phyloP scores from a whole-genome alignment of 306 rosid genomes.

The Argentina anserina region DNA sequence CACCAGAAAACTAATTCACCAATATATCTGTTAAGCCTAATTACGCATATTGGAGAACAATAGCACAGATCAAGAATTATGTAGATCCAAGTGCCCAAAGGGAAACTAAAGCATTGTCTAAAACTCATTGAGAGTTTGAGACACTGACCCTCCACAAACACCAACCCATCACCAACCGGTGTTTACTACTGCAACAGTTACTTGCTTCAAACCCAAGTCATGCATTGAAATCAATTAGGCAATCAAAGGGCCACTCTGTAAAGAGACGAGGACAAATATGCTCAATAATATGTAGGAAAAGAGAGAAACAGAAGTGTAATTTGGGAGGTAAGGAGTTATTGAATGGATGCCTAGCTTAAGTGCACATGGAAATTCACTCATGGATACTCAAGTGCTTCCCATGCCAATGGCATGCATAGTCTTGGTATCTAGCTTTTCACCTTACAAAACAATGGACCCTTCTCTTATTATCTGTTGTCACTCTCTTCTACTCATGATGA shows the following conservation, averaged over 20 bases:
- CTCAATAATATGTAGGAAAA: conserved; percentile 3
- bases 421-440: background rate
- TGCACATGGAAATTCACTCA: conserved; percentile 67
- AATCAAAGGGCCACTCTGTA: background rate
- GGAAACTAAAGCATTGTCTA: background rate
- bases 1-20: background rate
- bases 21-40: background rate
- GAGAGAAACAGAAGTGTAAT: conserved; percentile 14
- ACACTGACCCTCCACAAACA: background rate
- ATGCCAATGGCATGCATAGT: conserved; percentile 15
- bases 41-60: background rate
- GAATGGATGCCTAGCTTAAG: background rate
- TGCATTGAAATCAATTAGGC: background rate
- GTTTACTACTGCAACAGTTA: background rate
- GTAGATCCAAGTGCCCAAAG: background rate
- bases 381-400: conserved; percentile 40
- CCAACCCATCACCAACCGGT: background rate
- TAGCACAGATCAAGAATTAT: background rate
- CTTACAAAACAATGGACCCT: conserved; percentile 6
- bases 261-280: background rate
- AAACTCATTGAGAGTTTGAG: background rate
- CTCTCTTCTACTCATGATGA: background rate
- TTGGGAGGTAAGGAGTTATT: background rate
- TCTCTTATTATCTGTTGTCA: conserved; percentile 1
- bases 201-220: conserved; percentile 4